phyloP scores from a whole-genome alignment of 179 eudicot species.

The Spinacia oleracea region DNA sequence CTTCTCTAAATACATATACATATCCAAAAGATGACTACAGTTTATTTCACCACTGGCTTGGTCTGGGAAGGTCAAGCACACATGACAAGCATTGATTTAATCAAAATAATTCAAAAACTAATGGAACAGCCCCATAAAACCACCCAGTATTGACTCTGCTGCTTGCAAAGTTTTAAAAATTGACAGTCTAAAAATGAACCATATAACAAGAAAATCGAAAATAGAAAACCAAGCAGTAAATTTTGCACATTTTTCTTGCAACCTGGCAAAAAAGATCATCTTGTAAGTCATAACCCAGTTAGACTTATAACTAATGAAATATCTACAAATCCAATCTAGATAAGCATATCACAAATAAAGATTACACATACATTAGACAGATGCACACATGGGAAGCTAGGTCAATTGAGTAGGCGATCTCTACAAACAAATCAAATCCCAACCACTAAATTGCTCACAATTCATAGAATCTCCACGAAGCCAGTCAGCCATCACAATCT shows the following conservation, averaged over 20 bases:
- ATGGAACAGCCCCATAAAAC: not conserved
- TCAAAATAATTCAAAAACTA: not conserved
- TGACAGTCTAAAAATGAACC: not conserved
- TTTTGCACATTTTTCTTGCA: not conserved
- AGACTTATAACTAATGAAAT: not conserved
- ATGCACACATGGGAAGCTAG: not conserved
- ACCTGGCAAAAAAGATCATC: not conserved
- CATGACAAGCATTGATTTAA: not conserved
- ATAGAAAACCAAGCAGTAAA: constrained; percentile 2
- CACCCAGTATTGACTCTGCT: not conserved
- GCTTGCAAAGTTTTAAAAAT: not conserved
- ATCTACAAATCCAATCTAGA: not conserved
- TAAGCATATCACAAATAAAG: not conserved
- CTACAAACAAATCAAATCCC: not conserved
- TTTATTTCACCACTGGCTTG: not conserved
- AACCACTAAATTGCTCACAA: not conserved
- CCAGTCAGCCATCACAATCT: not conserved
- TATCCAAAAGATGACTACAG: not conserved
- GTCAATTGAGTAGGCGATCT: not conserved
- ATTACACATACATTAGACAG: not conserved
- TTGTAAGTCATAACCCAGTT: not conserved
- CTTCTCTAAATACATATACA: too few relatives aligned
- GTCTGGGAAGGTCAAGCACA: not conserved
- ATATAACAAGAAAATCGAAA: not conserved
- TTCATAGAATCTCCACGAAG: not conserved